Evolutionary conservation across 441 rosid species (phyloP).

Genomic region (Rhodomyrtus psidioides): DNA sequence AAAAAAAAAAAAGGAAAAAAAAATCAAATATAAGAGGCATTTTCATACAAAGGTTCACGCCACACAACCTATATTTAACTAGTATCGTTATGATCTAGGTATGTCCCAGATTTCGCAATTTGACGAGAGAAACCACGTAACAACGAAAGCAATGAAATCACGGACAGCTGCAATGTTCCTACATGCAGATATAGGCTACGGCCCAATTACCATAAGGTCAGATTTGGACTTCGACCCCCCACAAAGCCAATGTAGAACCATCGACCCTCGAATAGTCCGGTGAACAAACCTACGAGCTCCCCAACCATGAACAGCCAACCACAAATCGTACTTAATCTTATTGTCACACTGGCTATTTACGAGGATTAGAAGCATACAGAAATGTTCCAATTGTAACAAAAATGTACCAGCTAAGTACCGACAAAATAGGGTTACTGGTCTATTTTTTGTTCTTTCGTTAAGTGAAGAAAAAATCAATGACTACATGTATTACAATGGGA

Average conservation of each 20-base stretch:
- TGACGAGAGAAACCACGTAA: not conserved
- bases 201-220: not conserved
- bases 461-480: not conserved
- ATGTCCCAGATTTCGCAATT: not conserved
- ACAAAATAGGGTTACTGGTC: not conserved
- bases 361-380: not conserved
- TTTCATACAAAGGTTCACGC: not conserved
- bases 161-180: not conserved
- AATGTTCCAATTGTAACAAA: not conserved
- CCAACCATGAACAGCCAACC: not conserved
- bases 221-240: not conserved
- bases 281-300: not conserved
- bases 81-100: not conserved
- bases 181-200: not conserved
- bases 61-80: not conserved
- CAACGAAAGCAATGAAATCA: not conserved
- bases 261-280: not conserved
- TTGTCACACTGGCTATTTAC: not conserved
- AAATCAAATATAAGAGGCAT: not conserved
- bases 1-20: not conserved
- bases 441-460: not conserved
- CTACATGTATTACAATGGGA: not conserved
- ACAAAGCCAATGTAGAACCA: not conserved
- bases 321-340: not conserved
- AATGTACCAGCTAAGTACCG: not conserved